Conservation (phyloP, 1,139 yeast species). For the Sugiyamaella pinicola region DNA sequence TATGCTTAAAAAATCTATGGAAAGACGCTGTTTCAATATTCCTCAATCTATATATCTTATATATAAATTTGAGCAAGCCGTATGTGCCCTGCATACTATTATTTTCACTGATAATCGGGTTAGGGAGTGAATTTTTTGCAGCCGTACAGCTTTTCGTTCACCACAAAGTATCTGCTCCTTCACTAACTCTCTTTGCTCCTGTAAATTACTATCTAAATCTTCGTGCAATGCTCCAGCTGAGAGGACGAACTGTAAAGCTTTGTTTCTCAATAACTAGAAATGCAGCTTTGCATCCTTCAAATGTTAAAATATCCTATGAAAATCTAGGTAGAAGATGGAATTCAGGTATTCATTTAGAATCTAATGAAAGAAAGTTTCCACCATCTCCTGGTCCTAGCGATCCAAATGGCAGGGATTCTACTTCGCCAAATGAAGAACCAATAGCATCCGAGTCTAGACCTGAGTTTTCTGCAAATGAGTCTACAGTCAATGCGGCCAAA, state of each 20-base stretch:
- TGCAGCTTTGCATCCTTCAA: not conserved
- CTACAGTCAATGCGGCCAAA: not conserved
- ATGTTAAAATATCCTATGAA: too few species aligned
- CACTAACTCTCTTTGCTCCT: too few species aligned
- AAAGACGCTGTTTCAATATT: not conserved
- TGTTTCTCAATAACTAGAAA: not conserved
- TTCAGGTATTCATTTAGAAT: not conserved
- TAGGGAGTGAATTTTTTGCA: constrained; percentile 6
- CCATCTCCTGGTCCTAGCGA: not conserved
- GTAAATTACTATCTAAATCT: too few species aligned
- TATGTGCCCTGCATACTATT: not conserved
- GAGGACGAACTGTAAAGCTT: not conserved
- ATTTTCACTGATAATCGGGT: constrained; percentile 1
- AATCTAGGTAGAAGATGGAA: constrained; percentile 4
- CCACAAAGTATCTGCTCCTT: too few species aligned
- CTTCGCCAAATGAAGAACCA: not conserved
- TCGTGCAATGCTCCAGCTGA: constrained; percentile 9
- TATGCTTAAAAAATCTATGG: not conserved
- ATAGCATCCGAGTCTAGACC: not conserved
- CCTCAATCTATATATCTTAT: not conserved
- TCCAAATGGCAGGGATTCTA: not conserved
- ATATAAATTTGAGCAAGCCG: not conserved
- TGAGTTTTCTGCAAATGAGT: not conserved
- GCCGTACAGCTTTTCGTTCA: not conserved
- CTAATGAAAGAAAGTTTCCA: not conserved